These are phyloP conservation scores for Fraxinus platypoda DNA, from an alignment of 305 asterid species.

Conservation along the genomic window DNA sequence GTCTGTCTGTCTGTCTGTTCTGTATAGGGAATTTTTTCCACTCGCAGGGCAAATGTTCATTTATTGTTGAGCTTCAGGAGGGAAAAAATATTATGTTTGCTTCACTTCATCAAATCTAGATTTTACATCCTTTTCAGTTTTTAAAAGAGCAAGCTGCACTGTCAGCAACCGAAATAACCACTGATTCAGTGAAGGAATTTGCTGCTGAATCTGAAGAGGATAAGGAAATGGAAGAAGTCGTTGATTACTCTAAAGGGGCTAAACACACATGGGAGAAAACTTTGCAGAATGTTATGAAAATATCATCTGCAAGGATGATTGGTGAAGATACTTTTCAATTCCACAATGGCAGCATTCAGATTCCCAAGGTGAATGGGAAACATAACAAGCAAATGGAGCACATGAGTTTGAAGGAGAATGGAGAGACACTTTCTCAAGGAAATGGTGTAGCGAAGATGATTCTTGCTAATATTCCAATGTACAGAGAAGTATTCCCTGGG, in stretches of 20 bases:
- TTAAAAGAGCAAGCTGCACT: conserved; percentile 87
- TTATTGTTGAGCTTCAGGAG: background rate
- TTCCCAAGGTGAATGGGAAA: conserved; percentile 71
- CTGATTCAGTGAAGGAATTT: conserved; percentile 71
- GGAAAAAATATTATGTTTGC: background rate
- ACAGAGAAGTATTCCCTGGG: conserved; percentile 74
- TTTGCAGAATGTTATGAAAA: conserved; percentile 54
- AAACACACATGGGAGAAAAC: conserved; percentile 64
- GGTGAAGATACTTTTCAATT: conserved; percentile 47
- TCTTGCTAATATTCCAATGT: conserved; percentile 63
- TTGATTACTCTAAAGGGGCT: conserved; percentile 45
- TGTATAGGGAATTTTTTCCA: background rate
- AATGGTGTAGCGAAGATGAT: conserved; percentile 73
- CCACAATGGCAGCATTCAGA: conserved; percentile 39
- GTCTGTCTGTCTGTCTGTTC: background rate
- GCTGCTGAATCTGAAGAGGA: conserved; percentile 61
- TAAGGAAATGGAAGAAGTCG: conserved; percentile 49
- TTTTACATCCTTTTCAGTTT: conserved; percentile 50
- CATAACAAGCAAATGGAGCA: conserved; percentile 74
- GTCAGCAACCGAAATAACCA: conserved; percentile 77
- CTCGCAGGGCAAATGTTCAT: background rate
- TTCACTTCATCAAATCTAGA: conserved; percentile 18
- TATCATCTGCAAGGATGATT: conserved; percentile 46
- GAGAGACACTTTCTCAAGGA: conserved; percentile 75
- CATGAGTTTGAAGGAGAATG: conserved; percentile 56